Evolutionary conservation across 2,329 filamentous ascomycete species (phyloP).

Genomic region (Diaporthe amygdali): DNA sequence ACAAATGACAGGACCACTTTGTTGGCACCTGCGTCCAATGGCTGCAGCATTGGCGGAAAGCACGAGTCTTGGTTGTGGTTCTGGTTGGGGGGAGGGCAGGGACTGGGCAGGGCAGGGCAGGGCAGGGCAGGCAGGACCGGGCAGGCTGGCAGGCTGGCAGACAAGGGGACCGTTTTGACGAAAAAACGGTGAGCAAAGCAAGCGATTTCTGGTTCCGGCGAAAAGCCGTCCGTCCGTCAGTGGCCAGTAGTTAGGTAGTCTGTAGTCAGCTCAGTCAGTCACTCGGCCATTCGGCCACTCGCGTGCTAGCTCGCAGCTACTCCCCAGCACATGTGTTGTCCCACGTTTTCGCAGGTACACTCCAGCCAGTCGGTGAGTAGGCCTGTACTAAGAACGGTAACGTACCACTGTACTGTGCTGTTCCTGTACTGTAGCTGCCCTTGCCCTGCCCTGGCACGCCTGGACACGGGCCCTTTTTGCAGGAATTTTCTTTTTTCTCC

Average conservation of each 20-base stretch:
- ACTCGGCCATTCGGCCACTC: not conserved
- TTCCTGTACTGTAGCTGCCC: not conserved
- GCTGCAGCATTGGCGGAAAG: not conserved
- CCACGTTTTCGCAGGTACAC: slow-evolving; percentile 1
- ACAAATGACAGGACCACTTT: slow-evolving; percentile 17
- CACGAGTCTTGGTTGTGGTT: not conserved
- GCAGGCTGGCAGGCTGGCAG: not conserved
- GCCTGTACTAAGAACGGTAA: too few relatives aligned
- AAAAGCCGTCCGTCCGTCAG: not conserved
- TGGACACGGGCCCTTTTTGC: slow-evolving; percentile 3
- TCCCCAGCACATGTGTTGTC: not conserved
- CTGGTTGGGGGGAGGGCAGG: not conserved
- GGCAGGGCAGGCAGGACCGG: not conserved
- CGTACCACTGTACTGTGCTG: too few relatives aligned
- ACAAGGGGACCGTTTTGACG: not conserved
- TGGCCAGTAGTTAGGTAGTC: too few relatives aligned
- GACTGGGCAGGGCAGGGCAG: not conserved
- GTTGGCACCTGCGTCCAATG: not conserved
- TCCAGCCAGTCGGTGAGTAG: not conserved
- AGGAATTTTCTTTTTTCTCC: not conserved
- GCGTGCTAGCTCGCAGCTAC: not conserved
- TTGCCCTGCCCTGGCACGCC: not conserved
- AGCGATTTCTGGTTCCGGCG: not conserved
- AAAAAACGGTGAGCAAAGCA: not conserved
- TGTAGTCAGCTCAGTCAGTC: too few relatives aligned